These are phyloP conservation scores for Fusarium goolgardi DNA, from an alignment of 2,329 filamentous ascomycete genomes.

Conservation along the genomic window DNA sequence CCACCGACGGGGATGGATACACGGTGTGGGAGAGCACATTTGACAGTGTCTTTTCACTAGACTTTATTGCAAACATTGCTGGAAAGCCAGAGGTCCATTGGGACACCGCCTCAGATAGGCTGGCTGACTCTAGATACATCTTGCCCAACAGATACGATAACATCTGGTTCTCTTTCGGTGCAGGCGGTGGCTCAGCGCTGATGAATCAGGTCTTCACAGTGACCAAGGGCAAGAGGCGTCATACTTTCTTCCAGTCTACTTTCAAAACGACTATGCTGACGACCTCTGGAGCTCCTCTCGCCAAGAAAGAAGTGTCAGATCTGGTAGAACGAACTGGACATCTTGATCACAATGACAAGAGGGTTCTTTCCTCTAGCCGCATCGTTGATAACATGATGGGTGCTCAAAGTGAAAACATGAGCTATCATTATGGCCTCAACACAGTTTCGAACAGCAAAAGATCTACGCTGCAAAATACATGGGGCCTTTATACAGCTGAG, in stretches of 20 bases:
- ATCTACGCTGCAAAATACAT: slow-evolving; percentile 14
- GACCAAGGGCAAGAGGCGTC: slow-evolving; percentile 17
- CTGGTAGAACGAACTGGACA: slow-evolving; percentile 21
- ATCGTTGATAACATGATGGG: slow-evolving; percentile 25
- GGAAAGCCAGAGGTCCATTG: slow-evolving; percentile 35
- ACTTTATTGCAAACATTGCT: not conserved
- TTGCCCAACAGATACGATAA: slow-evolving; percentile 28
- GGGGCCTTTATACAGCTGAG: not conserved
- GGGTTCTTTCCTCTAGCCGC: not conserved
- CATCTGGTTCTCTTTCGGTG: slow-evolving; percentile 29
- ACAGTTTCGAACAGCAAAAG: slow-evolving; percentile 2
- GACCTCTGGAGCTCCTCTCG: not conserved
- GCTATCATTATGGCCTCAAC: slow-evolving; percentile 23
- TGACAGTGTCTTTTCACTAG: slow-evolving; percentile 4
- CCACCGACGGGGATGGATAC: not conserved
- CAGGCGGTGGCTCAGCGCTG: slow-evolving; percentile 23
- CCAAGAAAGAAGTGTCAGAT: slow-evolving; percentile 7
- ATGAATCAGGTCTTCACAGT: slow-evolving; percentile 39
- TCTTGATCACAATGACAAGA: slow-evolving; percentile 14
- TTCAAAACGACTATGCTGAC: slow-evolving; percentile 30
- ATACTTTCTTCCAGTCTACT: slow-evolving; percentile 20
- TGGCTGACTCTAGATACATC: slow-evolving; percentile 20
- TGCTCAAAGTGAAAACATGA: slow-evolving; percentile 14
- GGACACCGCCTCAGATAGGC: slow-evolving; percentile 7
- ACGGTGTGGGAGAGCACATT: slow-evolving; percentile 36